Evolutionary conservation across 148 eudicot genomes (phyloP).

Genomic region (Cornus controversa): DNA sequence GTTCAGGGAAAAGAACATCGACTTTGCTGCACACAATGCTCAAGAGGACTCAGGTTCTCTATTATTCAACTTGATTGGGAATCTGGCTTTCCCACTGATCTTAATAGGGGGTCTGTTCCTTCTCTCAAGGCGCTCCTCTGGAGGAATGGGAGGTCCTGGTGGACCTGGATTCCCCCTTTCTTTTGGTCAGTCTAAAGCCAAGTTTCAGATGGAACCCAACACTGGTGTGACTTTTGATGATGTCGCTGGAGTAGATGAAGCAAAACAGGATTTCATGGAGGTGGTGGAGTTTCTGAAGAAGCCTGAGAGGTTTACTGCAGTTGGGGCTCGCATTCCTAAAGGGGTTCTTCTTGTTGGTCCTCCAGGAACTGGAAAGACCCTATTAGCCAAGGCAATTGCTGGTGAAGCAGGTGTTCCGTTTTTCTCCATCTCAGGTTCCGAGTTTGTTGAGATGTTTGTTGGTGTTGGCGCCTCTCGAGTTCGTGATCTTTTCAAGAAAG

Average conservation of each 20-base stretch:
- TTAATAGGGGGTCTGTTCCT: slow-evolving; percentile 94
- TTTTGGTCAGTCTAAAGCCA: slow-evolving; percentile 94
- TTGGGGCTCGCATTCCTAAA: slow-evolving; percentile 97
- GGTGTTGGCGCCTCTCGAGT: slow-evolving; percentile 99
- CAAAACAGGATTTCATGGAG: slow-evolving; percentile 98
- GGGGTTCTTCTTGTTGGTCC: slow-evolving; percentile 99
- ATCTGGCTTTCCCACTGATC: slow-evolving; percentile 82
- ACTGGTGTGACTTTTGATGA: slow-evolving; percentile 98
- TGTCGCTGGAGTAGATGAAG: slow-evolving; percentile 99
- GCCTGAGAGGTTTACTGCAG: slow-evolving; percentile 96
- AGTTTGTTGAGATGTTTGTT: slow-evolving; percentile 99
- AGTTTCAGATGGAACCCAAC: slow-evolving; percentile 99
- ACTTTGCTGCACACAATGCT: slow-evolving; percentile 97
- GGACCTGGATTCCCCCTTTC: slow-evolving; percentile 84
- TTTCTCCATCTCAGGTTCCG: slow-evolving; percentile 98
- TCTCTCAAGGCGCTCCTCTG: slow-evolving; percentile 79
- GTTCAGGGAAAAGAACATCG: slow-evolving; percentile 92
- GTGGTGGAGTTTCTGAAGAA: slow-evolving; percentile 97
- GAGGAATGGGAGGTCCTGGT: slow-evolving; percentile 99
- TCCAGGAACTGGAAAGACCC: slow-evolving; percentile 97
- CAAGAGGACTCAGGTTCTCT: slow-evolving; percentile 92
- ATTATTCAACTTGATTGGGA: slow-evolving; percentile 86
- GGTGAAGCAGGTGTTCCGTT: slow-evolving; percentile 99
- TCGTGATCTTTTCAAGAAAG: slow-evolving; percentile 97
- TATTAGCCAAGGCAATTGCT: slow-evolving; percentile 95